A percentile compares a stretch with the other conserved stretches of the same genome.
Conservation (phyloP, 306 rosid species). For the Albizia julibrissin region DNA sequence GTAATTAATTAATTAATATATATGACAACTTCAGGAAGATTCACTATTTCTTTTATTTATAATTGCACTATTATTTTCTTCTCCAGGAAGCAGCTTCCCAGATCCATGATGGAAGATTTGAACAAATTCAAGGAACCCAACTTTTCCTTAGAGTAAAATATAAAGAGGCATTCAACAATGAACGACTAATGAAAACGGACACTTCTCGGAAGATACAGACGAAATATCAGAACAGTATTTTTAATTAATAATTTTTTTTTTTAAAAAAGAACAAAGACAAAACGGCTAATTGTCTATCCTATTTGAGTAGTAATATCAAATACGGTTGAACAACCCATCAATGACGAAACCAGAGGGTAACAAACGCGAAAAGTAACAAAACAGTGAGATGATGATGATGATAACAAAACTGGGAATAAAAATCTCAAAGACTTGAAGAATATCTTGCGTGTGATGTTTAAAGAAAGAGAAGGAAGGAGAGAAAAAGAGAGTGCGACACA, state of each 20-base stretch:
- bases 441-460: slow-evolving; percentile 20
- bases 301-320: slow-evolving; percentile 13
- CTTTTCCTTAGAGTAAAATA: not conserved
- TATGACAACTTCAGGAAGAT: slow-evolving; percentile 14
- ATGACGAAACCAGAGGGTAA: slow-evolving; percentile 35
- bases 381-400: not conserved
- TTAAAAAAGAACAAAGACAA: not conserved
- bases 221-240: slow-evolving; percentile 9
- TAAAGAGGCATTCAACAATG: slow-evolving; percentile 26
- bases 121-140: slow-evolving; percentile 36
- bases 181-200: slow-evolving; percentile 36
- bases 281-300: not conserved
- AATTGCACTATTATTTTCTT: not conserved
- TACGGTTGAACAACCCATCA: slow-evolving; percentile 54
- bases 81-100: slow-evolving; percentile 32
- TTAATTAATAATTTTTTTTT: not conserved
- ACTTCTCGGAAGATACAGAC: slow-evolving; percentile 27
- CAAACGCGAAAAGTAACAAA: slow-evolving; percentile 42
- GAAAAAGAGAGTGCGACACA: no score
- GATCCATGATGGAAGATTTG: slow-evolving; percentile 42
- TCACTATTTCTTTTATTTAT: not conserved
- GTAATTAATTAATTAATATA: slow-evolving; percentile 1
- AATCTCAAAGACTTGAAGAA: not conserved
- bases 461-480: not conserved
- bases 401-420: slow-evolving; percentile 10